phyloP scores from a whole-genome alignment of 805 yeast genomes.

The Lipomyces chichibuensis region DNA sequence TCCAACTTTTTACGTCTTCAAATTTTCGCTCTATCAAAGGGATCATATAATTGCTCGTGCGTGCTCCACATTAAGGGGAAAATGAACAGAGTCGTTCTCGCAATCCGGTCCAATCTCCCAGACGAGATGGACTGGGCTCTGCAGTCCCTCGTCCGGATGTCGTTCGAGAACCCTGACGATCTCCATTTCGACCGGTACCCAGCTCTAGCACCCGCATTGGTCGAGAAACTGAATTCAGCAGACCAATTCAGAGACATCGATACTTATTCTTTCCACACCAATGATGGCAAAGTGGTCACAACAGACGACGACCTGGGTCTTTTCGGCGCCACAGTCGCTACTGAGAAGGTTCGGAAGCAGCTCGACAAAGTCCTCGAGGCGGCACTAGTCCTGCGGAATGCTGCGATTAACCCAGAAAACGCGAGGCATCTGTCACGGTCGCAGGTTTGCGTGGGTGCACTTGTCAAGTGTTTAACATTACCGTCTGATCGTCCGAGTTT shows the following conservation, averaged over 20 bases:
- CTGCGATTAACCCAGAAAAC: constrained; percentile 79
- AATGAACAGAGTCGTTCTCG: constrained; percentile 60
- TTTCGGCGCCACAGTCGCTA: constrained; percentile 9
- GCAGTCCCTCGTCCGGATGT: constrained; percentile 52
- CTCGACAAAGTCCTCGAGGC: constrained; percentile 51
- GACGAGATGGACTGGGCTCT: constrained; percentile 76
- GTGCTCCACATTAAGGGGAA: constrained; percentile 7
- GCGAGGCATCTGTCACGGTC: constrained; percentile 73
- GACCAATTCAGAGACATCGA: constrained; percentile 17
- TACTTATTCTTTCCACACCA: not conserved
- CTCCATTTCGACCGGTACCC: constrained; percentile 52
- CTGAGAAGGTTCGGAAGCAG: constrained; percentile 4
- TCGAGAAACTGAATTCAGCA: constrained; percentile 43
- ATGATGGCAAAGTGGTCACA: constrained; percentile 13
- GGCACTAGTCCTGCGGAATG: constrained; percentile 73
- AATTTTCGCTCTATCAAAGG: not conserved
- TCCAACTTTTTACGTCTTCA: not conserved
- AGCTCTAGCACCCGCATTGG: constrained; percentile 45
- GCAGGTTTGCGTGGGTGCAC: constrained; percentile 52
- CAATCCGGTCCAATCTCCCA: constrained; percentile 64
- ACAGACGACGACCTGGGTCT: constrained; percentile 31
- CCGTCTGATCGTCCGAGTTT: constrained; percentile 45
- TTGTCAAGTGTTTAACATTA: constrained; percentile 46
- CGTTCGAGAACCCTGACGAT: constrained; percentile 55
- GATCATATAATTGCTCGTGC: not conserved